Evolutionary conservation across 1,284 basidiomycete species (phyloP), one percentile per base, ranked within the genome.

Genomic region (Pseudozyma pruni): DNA sequence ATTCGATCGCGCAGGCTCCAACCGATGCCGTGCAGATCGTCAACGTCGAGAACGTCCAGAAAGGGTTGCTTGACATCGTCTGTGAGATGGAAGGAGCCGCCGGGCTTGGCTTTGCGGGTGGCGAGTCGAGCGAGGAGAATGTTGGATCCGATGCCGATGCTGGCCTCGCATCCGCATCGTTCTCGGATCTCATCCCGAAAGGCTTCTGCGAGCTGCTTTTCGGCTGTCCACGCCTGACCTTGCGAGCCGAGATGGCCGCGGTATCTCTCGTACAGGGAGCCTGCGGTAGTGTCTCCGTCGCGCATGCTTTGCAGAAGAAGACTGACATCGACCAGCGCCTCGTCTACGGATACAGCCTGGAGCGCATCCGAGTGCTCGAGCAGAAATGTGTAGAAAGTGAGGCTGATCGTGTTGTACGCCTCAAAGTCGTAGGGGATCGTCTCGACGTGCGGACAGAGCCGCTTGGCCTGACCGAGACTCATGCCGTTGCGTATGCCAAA

Each of bases 331-430:
- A 98, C 88, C 10, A 98, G 86, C 0, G 93, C 94, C 82, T 98
- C 95, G 72, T 98, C 95, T 1, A 98, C 91, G 7, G 93, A 95
- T 1, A 97, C 94, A 0, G 94, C 94, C 84, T 98, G 90, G 4
- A 98, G 86, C 69, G 94, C 92, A 76, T 97, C 93, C 5, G 93
- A 91, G 75, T 92, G 89, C 0, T 87, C 85, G 87, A 97, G 91
- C 19, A 98, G 86, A 50, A 96, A 90, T 1, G 91, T 91, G 83
- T 98, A 98, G 80, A 98, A 96, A 32, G 90, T 56, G 91, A 94
- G 59, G 74, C 91, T 93, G 57, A 78, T 82, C 48, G 83, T 81
- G 57, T 73, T 62, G 74, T 83, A 83, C 0, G 76, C 74, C 59
- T 91, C 88, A 72, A 92, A 94, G 82, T 94, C 91, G 80, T 95